Conservation (phyloP, 768 basidiomycete species). For the Russula sp. region DNA sequence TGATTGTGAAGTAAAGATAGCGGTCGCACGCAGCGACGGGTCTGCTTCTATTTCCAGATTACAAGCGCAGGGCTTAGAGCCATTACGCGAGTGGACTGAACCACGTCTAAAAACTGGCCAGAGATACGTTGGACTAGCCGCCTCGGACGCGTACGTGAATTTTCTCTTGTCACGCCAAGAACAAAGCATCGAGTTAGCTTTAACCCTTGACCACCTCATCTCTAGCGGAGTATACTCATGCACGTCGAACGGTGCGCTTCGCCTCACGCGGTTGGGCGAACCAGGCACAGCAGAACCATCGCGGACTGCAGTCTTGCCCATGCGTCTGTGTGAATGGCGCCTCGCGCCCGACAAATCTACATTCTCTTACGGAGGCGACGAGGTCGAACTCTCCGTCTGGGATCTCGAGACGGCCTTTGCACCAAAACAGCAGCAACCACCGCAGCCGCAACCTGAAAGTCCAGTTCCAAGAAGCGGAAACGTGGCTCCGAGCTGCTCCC, state of each 20-base stretch:
- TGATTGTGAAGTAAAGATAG: constrained; percentile 54
- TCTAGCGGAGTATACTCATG: constrained; percentile 58
- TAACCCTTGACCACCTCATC: background rate
- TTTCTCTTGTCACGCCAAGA: background rate
- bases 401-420: constrained; percentile 58
- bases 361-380: constrained; percentile 83
- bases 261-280: constrained; percentile 42
- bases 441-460: constrained; percentile 23
- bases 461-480: constrained; percentile 54
- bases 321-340: constrained; percentile 66
- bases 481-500: constrained; percentile 55
- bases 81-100: constrained; percentile 60
- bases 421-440: constrained; percentile 28
- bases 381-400: constrained; percentile 84
- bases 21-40: constrained; percentile 63
- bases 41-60: constrained; percentile 46
- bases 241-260: constrained; percentile 72
- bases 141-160: constrained; percentile 47
- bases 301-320: constrained; percentile 53
- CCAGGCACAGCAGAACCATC: constrained; percentile 31
- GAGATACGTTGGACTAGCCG: constrained; percentile 60
- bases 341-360: constrained; percentile 49
- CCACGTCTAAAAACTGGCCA: constrained; percentile 51
- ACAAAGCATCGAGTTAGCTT: background rate
- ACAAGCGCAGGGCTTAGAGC: constrained; percentile 41